These are phyloP conservation scores for Mortierella sp. DNA, from an alignment of 371 early-diverging fungal species.

Conservation along the genomic window DNA sequence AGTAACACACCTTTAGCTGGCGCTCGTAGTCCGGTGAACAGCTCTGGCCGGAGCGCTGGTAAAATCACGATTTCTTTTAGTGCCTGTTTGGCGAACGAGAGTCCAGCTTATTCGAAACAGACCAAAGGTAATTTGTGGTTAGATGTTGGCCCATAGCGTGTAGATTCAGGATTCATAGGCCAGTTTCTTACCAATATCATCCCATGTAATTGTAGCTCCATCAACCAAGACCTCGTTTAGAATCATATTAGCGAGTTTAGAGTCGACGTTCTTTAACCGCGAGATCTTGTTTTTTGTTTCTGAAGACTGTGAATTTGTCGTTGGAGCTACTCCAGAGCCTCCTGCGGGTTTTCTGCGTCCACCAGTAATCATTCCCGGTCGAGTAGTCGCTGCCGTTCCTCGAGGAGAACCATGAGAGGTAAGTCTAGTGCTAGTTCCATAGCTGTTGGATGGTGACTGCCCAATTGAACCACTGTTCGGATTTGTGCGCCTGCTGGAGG, in stretches of 20 bases:
- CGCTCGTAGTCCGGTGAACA: slow-evolving; percentile 82
- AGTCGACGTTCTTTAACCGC: slow-evolving; percentile 61
- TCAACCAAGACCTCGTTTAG: slow-evolving; percentile 73
- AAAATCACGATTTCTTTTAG: slow-evolving; percentile 84
- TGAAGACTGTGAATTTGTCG: slow-evolving; percentile 18
- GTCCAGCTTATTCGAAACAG: slow-evolving; percentile 68
- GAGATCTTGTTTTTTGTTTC: slow-evolving; percentile 50
- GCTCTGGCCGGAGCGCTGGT: slow-evolving; percentile 82
- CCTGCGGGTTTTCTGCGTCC: slow-evolving; percentile 35
- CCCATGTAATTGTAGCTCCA: slow-evolving; percentile 67
- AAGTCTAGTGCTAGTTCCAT: slow-evolving; percentile 1
- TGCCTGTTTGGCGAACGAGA: slow-evolving; percentile 77
- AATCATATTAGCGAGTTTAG: slow-evolving; percentile 68
- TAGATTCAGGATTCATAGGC: background rate
- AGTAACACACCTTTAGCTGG: slow-evolving; percentile 76
- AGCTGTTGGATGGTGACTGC: background rate
- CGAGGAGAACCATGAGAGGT: slow-evolving; percentile 4
- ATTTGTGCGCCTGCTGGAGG: slow-evolving; percentile 22
- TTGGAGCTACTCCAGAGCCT: background rate
- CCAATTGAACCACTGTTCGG: slow-evolving; percentile 19
- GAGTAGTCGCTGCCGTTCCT: slow-evolving; percentile 1
- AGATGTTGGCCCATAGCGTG: no score
- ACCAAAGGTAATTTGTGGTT: background rate
- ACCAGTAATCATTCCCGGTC: slow-evolving; percentile 52
- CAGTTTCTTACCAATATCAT: slow-evolving; percentile 62